phyloP scores from a whole-genome alignment of 306 rosid species.

The Macrotyloma uniflorum region DNA sequence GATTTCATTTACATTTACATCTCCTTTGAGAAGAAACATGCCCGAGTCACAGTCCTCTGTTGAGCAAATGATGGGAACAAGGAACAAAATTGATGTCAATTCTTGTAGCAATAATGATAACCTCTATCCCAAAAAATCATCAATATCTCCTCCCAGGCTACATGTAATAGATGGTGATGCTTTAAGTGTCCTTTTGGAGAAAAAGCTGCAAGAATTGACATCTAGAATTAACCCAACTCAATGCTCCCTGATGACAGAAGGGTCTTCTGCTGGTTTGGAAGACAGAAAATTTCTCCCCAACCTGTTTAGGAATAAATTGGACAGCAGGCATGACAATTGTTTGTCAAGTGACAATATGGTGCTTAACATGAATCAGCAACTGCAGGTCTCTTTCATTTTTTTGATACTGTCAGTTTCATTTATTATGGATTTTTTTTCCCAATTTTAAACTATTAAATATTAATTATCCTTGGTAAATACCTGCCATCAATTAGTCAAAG shows the following conservation, averaged over 20 bases:
- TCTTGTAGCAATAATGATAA: constrained; percentile 46
- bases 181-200: constrained; percentile 78
- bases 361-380: constrained; percentile 40
- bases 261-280: constrained; percentile 45
- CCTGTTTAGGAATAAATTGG: constrained; percentile 12
- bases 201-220: constrained; percentile 81
- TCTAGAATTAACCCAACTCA: constrained; percentile 60
- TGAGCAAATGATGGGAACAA: constrained; percentile 42
- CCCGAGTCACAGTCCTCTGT: constrained; percentile 47
- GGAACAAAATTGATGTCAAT: constrained; percentile 45
- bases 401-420: constrained; percentile 6
- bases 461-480: constrained; percentile 8
- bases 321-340: constrained; percentile 17
- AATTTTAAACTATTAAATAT: constrained; percentile 1
- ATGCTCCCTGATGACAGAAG: constrained; percentile 39
- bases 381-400: constrained; percentile 56
- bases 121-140: constrained; percentile 42
- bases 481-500: constrained; percentile 13
- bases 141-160: constrained; percentile 53
- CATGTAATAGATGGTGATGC: constrained; percentile 61
- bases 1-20: constrained; percentile 86
- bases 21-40: constrained; percentile 68
- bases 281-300: constrained; percentile 34
- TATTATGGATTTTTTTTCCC: background rate
- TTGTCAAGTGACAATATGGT: constrained; percentile 42